These are phyloP conservation scores for Aureobasidium sp. DNA, from an alignment of 2,329 filamentous ascomycete species.

Conservation along the genomic window DNA sequence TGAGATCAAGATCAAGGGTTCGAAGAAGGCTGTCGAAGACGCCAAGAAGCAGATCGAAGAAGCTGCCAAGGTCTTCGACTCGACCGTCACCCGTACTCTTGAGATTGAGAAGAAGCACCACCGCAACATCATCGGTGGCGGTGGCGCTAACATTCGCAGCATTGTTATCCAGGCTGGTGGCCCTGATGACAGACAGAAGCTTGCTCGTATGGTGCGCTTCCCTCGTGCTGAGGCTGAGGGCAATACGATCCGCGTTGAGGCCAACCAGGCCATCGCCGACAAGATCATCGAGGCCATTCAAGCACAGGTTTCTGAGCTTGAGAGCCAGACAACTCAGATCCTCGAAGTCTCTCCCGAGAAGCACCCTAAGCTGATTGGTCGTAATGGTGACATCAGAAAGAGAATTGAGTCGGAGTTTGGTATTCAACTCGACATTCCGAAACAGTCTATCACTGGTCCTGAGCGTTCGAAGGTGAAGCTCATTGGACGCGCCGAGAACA, in stretches of 20 bases:
- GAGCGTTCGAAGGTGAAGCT: conserved; percentile 81
- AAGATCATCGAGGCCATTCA: conserved; percentile 81
- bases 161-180: conserved; percentile 86
- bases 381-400: conserved; percentile 80
- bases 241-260: conserved; percentile 81
- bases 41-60: conserved; percentile 87
- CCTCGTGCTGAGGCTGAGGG: conserved; percentile 71
- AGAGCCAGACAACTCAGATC: conserved; percentile 70
- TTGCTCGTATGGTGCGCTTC: conserved; percentile 89
- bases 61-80: conserved; percentile 79
- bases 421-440: conserved; percentile 82
- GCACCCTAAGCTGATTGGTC: conserved; percentile 85
- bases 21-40: conserved; percentile 80
- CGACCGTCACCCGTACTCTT: conserved; percentile 76
- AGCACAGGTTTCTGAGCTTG: conserved; percentile 72
- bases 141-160: conserved; percentile 79
- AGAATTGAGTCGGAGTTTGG: conserved; percentile 79
- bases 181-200: conserved; percentile 73
- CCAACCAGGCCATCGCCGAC: conserved; percentile 74
- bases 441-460: conserved; percentile 61
- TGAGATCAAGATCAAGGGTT: conserved; percentile 87
- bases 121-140: conserved; percentile 77
- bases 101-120: conserved; percentile 95
- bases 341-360: conserved; percentile 83
- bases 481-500: conserved; percentile 67